Conservation (phyloP, 768 basidiomycete genomes). For the Phanerodontia chrysosporium region DNA sequence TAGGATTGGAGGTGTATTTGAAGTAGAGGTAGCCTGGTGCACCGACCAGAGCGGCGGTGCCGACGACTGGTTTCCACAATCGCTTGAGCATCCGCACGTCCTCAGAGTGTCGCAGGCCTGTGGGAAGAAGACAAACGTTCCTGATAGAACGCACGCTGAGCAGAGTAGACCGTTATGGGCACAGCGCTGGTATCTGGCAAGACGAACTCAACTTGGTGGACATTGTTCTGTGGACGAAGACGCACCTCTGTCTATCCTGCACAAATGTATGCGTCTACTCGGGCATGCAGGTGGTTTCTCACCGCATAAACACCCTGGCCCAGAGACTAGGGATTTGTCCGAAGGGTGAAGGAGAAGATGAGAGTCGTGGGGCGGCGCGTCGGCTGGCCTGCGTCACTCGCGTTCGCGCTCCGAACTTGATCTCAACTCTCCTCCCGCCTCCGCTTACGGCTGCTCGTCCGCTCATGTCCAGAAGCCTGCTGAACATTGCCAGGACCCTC, state of each 20-base stretch:
- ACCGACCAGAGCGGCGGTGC: conserved; percentile 49
- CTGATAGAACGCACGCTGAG: background rate
- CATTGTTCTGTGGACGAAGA: background rate
- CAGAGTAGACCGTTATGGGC: background rate
- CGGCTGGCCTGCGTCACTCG: conserved; percentile 1
- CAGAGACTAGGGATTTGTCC: background rate
- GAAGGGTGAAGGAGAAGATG: background rate
- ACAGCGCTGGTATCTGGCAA: background rate
- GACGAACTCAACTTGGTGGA: background rate
- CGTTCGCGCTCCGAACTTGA: conserved; percentile 1
- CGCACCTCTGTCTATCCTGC: background rate
- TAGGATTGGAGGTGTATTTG: conserved; percentile 31
- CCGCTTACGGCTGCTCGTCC: background rate
- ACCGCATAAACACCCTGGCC: background rate
- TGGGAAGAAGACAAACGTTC: conserved; percentile 1
- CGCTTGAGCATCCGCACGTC: conserved; percentile 50
- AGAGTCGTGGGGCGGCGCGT: background rate
- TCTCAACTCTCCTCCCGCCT: background rate
- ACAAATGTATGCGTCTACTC: background rate
- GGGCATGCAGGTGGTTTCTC: background rate
- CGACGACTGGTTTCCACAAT: conserved; percentile 66
- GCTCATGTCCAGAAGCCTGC: background rate
- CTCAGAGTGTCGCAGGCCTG: background rate
- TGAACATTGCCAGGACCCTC: background rate
- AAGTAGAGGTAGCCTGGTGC: conserved; percentile 60